Conservation (phyloP, 371 early-diverging fungal genomes). For the Sporodiniella umbellata region DNA sequence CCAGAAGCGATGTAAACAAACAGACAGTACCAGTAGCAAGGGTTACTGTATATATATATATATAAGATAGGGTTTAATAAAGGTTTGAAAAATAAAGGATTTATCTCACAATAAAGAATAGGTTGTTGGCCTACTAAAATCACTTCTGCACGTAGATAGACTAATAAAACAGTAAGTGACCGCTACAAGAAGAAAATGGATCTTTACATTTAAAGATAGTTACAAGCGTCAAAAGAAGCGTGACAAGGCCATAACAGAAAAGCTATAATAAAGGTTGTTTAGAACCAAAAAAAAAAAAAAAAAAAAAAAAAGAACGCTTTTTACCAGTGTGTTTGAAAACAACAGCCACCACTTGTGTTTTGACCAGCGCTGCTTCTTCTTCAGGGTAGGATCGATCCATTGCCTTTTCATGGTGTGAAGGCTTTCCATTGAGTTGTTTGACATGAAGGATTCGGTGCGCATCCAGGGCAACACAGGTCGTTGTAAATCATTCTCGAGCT, state of each 20-base stretch:
- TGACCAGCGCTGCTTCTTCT: slow-evolving; percentile 50
- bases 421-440: slow-evolving; percentile 24
- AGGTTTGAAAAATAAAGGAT: background rate
- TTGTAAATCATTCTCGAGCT: slow-evolving; percentile 16
- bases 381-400: slow-evolving; percentile 21
- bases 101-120: slow-evolving; percentile 45
- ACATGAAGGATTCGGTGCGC: slow-evolving; percentile 38
- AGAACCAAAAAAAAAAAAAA: no score
- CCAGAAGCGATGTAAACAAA: slow-evolving; percentile 44
- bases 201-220: slow-evolving; percentile 48
- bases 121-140: slow-evolving; percentile 40
- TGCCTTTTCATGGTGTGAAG: slow-evolving; percentile 43
- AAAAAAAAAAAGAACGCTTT: background rate
- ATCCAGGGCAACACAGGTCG: slow-evolving; percentile 49
- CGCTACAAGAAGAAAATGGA: slow-evolving; percentile 2
- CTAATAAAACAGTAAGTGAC: slow-evolving; percentile 8
- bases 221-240: slow-evolving; percentile 31
- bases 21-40: slow-evolving; percentile 46
- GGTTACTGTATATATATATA: slow-evolving; percentile 40
- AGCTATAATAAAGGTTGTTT: no score
- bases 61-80: background rate
- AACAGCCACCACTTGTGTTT: slow-evolving; percentile 51
- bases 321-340: slow-evolving; percentile 51
- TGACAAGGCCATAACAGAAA: slow-evolving; percentile 43
- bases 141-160: slow-evolving; percentile 45